Base-by-base conservation (phyloP, 352 stramenopile species). In the Pilasporangium apinafurcum region DNA sequence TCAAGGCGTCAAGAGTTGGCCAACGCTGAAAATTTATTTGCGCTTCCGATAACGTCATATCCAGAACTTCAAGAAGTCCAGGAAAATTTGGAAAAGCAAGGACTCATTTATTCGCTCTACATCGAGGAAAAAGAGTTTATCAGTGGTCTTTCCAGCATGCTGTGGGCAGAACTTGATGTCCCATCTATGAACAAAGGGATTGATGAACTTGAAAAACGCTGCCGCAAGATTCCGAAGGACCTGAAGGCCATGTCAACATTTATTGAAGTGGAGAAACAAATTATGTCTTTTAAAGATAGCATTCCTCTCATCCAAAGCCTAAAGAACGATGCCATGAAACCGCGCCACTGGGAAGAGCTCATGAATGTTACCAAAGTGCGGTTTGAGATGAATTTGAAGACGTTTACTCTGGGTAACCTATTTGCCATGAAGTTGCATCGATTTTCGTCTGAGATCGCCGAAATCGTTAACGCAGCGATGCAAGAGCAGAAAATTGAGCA, bases 401-500 rank as follows among this genome's bases (percentile, higher is more conserved):
- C 86, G 1, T 92, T 97, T 35, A 97, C 91, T 4, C 66, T 97
- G 0, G 74, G 69, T 2, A 95, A 96, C 43, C 64, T 97, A 9
- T 97, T 97, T 44, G 68, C 85, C 4, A 96, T 97, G 89, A 83
- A 96, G 48, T 61, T 97, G 2, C 76, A 96, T 43, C 72, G 86
- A 3, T 97, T 95, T 40, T 83, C 75, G 4, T 76, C 46, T 8
- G 78, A 95, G 40, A 95, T 97, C n/a, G 85, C 84, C 8, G 91
- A 96, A 34, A 96, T 97, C 42, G 85, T 97, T 25, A 96, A 96
- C 30, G 76, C 87, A 14, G 88, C 91, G 3, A 93, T 96, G 73
- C 86, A 98, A 53, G 91, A 98, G 62, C 74, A 87, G 44, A 97
- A 96, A 48, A 97, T 97, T 30, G 90, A 98, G 48, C 90, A 95